A percentile compares a stretch with the other conserved stretches of the same genome.
Conservation (phyloP, 2,329 filamentous ascomycete species). For the Colletotrichum zoysiae region DNA sequence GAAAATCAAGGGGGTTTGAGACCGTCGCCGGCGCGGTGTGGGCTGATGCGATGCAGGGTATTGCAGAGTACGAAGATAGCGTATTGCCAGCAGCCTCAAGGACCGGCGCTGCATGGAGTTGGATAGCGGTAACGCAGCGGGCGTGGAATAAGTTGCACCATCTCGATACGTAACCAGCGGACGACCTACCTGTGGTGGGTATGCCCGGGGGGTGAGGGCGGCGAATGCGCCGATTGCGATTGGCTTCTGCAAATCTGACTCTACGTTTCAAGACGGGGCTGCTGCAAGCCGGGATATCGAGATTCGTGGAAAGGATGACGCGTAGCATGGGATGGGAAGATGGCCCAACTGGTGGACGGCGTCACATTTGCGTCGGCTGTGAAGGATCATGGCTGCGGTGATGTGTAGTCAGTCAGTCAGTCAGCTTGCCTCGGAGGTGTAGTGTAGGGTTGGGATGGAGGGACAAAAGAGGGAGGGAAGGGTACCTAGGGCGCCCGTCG, state of each 20-base stretch:
- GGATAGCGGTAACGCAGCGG: constrained; percentile 1
- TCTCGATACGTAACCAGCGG: constrained; percentile 29
- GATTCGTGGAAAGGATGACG: constrained; percentile 31
- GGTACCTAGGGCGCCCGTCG: not conserved
- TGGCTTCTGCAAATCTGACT: constrained; percentile 31
- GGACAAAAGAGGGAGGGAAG: not conserved
- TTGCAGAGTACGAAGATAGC: constrained; percentile 7
- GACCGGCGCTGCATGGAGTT: constrained; percentile 7
- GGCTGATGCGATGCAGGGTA: constrained; percentile 39
- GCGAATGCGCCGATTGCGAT: constrained; percentile 33
- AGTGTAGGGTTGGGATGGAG: not conserved
- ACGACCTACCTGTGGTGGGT: constrained; percentile 22
- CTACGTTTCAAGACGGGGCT: constrained; percentile 40
- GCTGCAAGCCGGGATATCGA: constrained; percentile 37
- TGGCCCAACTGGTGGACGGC: constrained; percentile 22
- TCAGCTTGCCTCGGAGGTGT: not conserved
- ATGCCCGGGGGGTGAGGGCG: not conserved
- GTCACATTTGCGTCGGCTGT: constrained; percentile 24
- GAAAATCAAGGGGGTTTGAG: constrained; percentile 4
- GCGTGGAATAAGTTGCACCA: constrained; percentile 24
- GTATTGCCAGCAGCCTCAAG: constrained; percentile 10
- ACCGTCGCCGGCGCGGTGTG: constrained; percentile 20
- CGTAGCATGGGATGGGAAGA: constrained; percentile 35
- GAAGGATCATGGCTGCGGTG: constrained; percentile 14
- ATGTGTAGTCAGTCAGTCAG: constrained; percentile 8